Evolutionary conservation across 2,329 filamentous ascomycete species (phyloP).

Genomic region (Ustulina deusta): DNA sequence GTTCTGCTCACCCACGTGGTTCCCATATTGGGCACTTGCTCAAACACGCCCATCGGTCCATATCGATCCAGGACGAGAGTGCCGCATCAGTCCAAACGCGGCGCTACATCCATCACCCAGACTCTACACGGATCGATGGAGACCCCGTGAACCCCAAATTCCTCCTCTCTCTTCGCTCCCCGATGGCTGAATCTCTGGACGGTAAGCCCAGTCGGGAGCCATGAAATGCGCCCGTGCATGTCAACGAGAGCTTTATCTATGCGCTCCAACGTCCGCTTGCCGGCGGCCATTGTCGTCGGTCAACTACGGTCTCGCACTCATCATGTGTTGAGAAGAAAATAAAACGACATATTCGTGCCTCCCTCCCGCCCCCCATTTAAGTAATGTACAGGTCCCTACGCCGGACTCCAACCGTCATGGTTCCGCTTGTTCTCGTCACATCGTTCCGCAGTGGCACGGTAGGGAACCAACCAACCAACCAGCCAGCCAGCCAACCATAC

Average conservation of each 20-base stretch:
- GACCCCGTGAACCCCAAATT: background rate
- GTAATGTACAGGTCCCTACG: conserved; percentile 32
- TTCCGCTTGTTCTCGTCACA: conserved; percentile 34
- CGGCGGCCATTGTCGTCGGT: background rate
- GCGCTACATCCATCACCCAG: background rate
- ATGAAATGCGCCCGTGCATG: background rate
- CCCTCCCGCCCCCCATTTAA: background rate
- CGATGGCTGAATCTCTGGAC: background rate
- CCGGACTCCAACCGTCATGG: conserved; percentile 34
- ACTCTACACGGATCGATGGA: background rate
- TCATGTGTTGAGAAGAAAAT: background rate
- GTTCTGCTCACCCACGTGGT: conserved; percentile 11
- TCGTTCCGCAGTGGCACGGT: conserved; percentile 26
- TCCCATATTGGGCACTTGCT: background rate
- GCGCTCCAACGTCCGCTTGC: background rate
- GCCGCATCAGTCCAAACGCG: background rate
- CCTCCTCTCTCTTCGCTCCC: background rate
- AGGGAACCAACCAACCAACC: conserved; percentile 10
- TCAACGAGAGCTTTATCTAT: background rate
- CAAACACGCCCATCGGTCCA: background rate
- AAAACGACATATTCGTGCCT: conserved; percentile 12
- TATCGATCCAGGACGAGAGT: background rate
- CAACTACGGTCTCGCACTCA: background rate
- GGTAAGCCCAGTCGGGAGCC: background rate
- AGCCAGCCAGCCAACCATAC: conserved; percentile 1